Evolutionary conservation across 2,329 filamentous ascomycete species (phyloP).

Genomic region (Aspergillus ustus): DNA sequence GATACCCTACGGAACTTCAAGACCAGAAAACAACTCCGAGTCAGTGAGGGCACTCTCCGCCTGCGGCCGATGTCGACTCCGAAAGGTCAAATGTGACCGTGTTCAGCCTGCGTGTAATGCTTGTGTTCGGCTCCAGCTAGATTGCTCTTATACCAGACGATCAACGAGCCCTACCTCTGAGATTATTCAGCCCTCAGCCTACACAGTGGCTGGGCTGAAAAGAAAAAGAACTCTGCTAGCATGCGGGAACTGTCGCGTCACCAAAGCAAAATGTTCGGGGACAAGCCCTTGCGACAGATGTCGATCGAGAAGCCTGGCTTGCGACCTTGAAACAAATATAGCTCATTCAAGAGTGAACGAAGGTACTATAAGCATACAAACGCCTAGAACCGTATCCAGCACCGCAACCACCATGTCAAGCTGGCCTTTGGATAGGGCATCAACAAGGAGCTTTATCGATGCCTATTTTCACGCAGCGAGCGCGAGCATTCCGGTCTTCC

Average conservation of each 20-base stretch:
- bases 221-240: not conserved
- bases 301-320: not conserved
- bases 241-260: not conserved
- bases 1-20: not conserved
- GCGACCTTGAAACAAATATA: not conserved
- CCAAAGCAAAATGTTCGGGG: slow-evolving; percentile 1
- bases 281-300: slow-evolving; percentile 7
- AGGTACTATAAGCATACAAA: not conserved
- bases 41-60: not conserved
- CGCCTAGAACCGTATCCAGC: not conserved
- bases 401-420: not conserved
- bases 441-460: slow-evolving; percentile 3
- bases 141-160: not conserved
- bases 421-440: slow-evolving; percentile 3
- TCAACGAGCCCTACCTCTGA: not conserved
- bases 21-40: too few species aligned
- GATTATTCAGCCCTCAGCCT: too few species aligned
- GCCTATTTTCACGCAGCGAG: not conserved
- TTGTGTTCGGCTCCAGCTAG: not conserved
- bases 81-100: slow-evolving; percentile 10
- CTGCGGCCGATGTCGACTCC: not conserved
- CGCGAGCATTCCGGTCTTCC: not conserved
- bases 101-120: not conserved
- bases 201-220: not conserved
- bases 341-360: not conserved